These are phyloP conservation scores for Tricholomella constricta DNA, from an alignment of 768 basidiomycete species.

Conservation along the genomic window DNA sequence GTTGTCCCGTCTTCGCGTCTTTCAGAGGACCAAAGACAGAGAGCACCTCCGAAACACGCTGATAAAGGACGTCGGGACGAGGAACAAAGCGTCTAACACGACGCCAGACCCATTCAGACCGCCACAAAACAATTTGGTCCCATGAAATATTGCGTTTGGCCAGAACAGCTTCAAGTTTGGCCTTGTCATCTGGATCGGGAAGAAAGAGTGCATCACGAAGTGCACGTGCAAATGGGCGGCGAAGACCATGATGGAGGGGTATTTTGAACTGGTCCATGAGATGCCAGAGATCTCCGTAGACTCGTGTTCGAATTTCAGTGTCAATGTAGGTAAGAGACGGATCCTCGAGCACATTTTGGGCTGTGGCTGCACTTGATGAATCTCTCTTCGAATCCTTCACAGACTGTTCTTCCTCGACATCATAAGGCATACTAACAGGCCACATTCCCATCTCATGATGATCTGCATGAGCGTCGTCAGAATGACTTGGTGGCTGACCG, in stretches of 20 bases:
- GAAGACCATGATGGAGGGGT: conserved; percentile 18
- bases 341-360: too few relatives aligned
- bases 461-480: too few relatives aligned
- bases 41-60: not conserved
- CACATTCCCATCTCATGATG: too few relatives aligned
- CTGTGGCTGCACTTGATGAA: too few relatives aligned
- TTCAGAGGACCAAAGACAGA: not conserved
- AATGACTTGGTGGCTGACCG: too few relatives aligned
- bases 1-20: not conserved
- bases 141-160: conserved; percentile 2
- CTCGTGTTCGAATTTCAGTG: conserved; percentile 6
- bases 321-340: not conserved
- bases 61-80: conserved; percentile 17
- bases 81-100: conserved; percentile 22
- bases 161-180: conserved; percentile 4
- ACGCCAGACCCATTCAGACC: conserved; percentile 20
- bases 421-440: too few relatives aligned
- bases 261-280: conserved; percentile 20
- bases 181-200: conserved; percentile 17
- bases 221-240: conserved; percentile 16
- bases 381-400: too few relatives aligned
- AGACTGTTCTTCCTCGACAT: too few relatives aligned
- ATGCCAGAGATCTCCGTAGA: conserved; percentile 16
- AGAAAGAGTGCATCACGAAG: conserved; percentile 21
- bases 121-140: conserved; percentile 1